Evolutionary conservation across 2,329 filamentous ascomycete genomes (phyloP), one percentile per base, ranked within the genome.

Genomic region (Lachnellula subtilissima): DNA sequence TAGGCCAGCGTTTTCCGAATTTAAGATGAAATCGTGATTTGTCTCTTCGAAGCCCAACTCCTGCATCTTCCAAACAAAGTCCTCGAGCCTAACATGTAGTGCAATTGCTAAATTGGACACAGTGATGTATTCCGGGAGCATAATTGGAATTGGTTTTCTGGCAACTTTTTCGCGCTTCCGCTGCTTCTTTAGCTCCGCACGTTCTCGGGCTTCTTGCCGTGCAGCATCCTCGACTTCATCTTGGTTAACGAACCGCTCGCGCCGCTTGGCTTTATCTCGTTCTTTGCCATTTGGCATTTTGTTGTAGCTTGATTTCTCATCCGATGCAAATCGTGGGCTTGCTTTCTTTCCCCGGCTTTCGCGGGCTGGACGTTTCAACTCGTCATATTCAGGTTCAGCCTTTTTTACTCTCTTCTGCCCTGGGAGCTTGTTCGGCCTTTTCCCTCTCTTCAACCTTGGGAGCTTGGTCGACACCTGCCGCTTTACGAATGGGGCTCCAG

Each of bases 21-120:
- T 93, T 70, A 99, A 82, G 59, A 99, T 84, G 67, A 93, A 91
- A 65, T 93, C 91, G 51, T 86, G 81, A 14, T 84, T 84, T 15
- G 93, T 83, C 50, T 92, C 88, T 65, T 96, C 91, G 62, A 97
- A 99, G 0, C 94, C 95, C 67, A 97, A 84, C 52, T 94, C 83
- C 68, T 85, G 82, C 72, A 99, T 79, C 67, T 91, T 90, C 15
- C 69, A 65, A 12, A 95, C 75, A 65, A 99, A 96, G 3, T 84
- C 74, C 14, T 87, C 80, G 0, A 84, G 77, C 42, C 84, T 83
- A 32, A 96, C 79, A 59, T 85, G 86, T 22, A 97, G 76, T 4
- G 88, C 83, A 58, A 84, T 79, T 4, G 91, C 91, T 42, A 99
- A 75, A 62, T 92, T 90, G 9, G 83, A 80, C n/a, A 97, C 86